phyloP scores from a whole-genome alignment of 2,329 filamentous ascomycete species.

The Arthrinium phaeospermum region DNA sequence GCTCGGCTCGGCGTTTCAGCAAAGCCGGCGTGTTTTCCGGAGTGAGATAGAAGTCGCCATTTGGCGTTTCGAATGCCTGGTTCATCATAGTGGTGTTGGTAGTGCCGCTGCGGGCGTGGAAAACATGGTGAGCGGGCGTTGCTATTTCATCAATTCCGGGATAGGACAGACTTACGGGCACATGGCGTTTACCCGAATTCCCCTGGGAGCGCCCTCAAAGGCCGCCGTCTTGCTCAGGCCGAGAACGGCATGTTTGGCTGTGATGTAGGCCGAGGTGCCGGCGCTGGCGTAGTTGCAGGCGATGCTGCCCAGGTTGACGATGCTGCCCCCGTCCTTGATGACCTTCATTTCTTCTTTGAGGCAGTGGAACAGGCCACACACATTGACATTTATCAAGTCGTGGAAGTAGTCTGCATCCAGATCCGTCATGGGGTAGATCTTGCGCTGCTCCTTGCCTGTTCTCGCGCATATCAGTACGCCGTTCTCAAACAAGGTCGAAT shows the following conservation, averaged over 20 bases:
- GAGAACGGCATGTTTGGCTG: background rate
- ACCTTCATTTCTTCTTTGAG: background rate
- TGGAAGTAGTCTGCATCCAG: background rate
- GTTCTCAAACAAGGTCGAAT: background rate
- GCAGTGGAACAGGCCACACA: constrained; percentile 8
- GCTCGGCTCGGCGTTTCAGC: background rate
- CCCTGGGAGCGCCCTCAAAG: background rate
- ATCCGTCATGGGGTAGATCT: background rate
- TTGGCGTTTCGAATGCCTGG: background rate
- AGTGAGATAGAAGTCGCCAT: background rate
- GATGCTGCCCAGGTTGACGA: background rate
- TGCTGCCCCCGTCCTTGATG: background rate
- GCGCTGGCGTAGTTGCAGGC: constrained; percentile 9
- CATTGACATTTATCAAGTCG: background rate
- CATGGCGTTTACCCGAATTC: background rate
- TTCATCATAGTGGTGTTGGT: background rate
- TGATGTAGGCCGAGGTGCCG: background rate
- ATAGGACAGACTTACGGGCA: background rate
- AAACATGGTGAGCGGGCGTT: background rate
- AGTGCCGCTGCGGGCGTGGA: background rate
- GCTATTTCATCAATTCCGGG: too few species aligned
- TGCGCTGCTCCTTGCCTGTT: constrained; percentile 1
- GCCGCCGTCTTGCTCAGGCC: background rate
- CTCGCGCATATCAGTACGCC: background rate
- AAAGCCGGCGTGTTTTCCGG: background rate